Evolutionary conservation across 345 rosid species (phyloP).

Genomic region (Orychophragmus violaceus): DNA sequence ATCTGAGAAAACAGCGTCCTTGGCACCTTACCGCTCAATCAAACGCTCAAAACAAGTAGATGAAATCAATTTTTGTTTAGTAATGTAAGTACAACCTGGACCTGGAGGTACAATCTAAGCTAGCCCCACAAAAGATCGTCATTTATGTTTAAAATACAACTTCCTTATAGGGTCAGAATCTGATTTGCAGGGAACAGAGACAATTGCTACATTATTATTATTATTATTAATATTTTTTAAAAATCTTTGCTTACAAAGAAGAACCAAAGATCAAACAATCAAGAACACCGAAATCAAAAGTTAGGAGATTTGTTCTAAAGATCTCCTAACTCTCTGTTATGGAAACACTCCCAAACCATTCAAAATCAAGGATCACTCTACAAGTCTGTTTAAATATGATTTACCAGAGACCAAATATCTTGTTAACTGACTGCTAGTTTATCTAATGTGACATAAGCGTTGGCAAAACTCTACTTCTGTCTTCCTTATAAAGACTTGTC

Average conservation of each 20-base stretch:
- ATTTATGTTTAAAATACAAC: not conserved
- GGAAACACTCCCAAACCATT: not conserved
- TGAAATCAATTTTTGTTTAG: not conserved
- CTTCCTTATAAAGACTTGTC: not conserved
- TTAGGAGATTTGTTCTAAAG: not conserved
- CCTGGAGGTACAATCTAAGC: not conserved
- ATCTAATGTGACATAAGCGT: not conserved
- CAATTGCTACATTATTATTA: not conserved
- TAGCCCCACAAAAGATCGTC: not conserved
- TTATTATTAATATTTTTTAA: too few relatives aligned
- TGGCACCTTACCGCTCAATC: not conserved
- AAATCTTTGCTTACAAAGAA: not conserved
- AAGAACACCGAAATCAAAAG: not conserved
- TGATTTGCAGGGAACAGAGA: not conserved
- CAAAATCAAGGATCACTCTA: not conserved
- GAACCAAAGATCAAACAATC: not conserved
- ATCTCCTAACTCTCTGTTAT: not conserved
- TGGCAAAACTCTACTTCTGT: not conserved
- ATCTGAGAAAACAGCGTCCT: not conserved
- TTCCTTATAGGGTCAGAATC: not conserved
- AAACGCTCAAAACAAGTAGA: not conserved
- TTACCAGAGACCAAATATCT: not conserved
- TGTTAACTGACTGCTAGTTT: not conserved
- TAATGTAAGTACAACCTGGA: too few relatives aligned
- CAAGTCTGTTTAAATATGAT: not conserved